These are phyloP conservation scores for Seiridium unicorne DNA, from an alignment of 2,329 filamentous ascomycete species.

Conservation along the genomic window DNA sequence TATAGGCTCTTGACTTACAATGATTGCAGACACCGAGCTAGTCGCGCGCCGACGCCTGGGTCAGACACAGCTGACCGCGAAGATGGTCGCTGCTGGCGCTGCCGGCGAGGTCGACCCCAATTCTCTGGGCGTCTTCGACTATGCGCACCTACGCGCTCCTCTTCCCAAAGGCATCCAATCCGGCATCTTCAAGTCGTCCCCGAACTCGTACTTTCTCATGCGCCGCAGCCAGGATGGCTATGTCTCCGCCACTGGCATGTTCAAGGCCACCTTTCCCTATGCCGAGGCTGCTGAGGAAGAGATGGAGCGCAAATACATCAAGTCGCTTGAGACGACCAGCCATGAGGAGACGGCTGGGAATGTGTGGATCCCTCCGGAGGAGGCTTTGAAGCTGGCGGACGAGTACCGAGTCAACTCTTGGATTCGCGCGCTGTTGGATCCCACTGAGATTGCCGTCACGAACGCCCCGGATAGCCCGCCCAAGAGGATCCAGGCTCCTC, in stretches of 20 bases:
- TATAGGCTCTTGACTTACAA: constrained; percentile 14
- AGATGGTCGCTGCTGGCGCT: constrained; percentile 70
- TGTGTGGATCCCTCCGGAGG: constrained; percentile 85
- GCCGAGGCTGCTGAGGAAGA: constrained; percentile 72
- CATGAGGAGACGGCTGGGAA: constrained; percentile 93
- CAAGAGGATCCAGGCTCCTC: constrained; percentile 78
- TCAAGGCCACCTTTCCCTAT: constrained; percentile 85
- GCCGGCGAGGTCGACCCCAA: constrained; percentile 70
- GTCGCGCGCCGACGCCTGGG: constrained; percentile 84
- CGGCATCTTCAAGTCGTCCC: constrained; percentile 86
- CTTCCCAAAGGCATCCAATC: constrained; percentile 88
- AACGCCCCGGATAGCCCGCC: constrained; percentile 62
- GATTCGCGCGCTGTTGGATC: constrained; percentile 90
- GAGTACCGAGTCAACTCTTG: constrained; percentile 85
- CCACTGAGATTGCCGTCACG: constrained; percentile 67
- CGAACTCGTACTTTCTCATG: constrained; percentile 97
- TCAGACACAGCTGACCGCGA: constrained; percentile 85
- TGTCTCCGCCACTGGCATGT: constrained; percentile 87
- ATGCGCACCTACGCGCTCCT: constrained; percentile 90
- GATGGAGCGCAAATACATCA: constrained; percentile 78
- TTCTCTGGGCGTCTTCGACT: constrained; percentile 84
- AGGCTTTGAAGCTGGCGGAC: constrained; percentile 77
- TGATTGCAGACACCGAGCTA: constrained; percentile 63
- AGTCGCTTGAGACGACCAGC: constrained; percentile 77
- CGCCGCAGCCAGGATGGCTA: constrained; percentile 82